Evolutionary conservation across 768 basidiomycete species (phyloP).

Genomic region (Suillus cothurnatus): DNA sequence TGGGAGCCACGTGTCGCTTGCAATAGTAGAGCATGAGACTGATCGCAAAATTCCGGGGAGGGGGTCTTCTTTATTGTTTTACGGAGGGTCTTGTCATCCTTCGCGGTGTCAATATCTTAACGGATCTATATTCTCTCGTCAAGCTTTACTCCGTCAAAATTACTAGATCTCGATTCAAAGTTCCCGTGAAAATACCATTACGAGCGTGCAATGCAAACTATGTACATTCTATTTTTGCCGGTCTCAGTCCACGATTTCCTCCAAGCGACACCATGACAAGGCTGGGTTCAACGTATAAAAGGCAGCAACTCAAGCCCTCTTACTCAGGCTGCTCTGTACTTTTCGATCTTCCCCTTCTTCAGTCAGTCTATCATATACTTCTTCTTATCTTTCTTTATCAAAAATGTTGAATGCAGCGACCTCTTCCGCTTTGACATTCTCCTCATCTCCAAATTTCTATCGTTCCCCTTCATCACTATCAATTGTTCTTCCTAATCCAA

Average conservation of each 20-base stretch:
- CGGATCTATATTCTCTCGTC: constrained; percentile 36
- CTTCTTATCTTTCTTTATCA: background rate
- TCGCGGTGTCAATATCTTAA: constrained; percentile 15
- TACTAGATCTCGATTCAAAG: constrained; percentile 25
- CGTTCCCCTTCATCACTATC: constrained; percentile 35
- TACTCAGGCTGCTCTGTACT: constrained; percentile 9
- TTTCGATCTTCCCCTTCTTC: constrained; percentile 9
- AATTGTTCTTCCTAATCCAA: constrained; percentile 31
- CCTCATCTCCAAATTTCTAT: constrained; percentile 36
- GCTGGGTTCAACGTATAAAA: constrained; percentile 31
- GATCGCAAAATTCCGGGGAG: constrained; percentile 23
- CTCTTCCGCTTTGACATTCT: constrained; percentile 32
- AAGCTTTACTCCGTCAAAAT: constrained; percentile 28
- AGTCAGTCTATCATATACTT: background rate
- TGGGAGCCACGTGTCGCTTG: constrained; percentile 27
- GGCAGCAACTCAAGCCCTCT: constrained; percentile 16
- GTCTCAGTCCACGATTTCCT: constrained; percentile 13
- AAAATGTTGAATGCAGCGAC: constrained; percentile 35
- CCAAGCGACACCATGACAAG: constrained; percentile 9
- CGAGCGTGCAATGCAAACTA: constrained; percentile 34
- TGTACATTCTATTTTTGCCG: constrained; percentile 34
- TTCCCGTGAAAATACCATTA: constrained; percentile 38
- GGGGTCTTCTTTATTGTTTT: constrained; percentile 21
- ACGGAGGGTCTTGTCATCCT: constrained; percentile 11
- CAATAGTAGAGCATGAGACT: constrained; percentile 24